Evolutionary conservation across 495 filamentous ascomycete genomes (phyloP).

Genomic region (Rostrohypoxylon terebratum): DNA sequence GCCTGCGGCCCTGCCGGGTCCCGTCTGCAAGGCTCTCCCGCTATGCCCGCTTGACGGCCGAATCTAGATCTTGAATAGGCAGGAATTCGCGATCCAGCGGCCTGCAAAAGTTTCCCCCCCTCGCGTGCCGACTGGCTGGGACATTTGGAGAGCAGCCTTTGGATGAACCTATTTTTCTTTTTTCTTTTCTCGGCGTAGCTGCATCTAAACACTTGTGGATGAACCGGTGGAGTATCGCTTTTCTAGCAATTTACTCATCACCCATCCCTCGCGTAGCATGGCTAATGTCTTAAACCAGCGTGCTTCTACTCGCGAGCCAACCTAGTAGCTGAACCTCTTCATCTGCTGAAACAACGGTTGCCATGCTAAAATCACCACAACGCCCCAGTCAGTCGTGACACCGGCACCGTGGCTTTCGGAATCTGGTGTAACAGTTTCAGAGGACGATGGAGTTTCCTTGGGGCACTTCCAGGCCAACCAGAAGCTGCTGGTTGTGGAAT

Average conservation of each 20-base stretch:
- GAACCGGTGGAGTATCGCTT: constrained; percentile 12
- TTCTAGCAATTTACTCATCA: not conserved
- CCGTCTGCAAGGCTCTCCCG: constrained; percentile 35
- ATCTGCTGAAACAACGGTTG: constrained; percentile 33
- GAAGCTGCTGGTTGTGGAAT: constrained; percentile 19
- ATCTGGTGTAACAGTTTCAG: constrained; percentile 43
- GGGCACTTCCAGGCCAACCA: constrained; percentile 8
- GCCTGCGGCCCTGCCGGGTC: constrained; percentile 39
- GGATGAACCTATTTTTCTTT: constrained; percentile 3
- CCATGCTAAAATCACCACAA: constrained; percentile 6
- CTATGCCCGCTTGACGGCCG: constrained; percentile 47
- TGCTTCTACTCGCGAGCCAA: constrained; percentile 20
- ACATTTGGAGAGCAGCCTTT: constrained; percentile 2
- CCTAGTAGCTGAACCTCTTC: constrained; percentile 1
- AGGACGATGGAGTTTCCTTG: constrained; percentile 26
- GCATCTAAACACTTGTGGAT: not conserved
- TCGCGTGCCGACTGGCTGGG: constrained; percentile 19
- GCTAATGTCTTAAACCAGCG: constrained; percentile 31
- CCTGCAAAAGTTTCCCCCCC: not conserved
- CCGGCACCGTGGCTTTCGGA: constrained; percentile 39
- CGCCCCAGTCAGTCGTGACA: constrained; percentile 11
- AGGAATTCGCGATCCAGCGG: constrained; percentile 46
- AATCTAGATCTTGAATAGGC: constrained; percentile 48
- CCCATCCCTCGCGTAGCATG: constrained; percentile 20
- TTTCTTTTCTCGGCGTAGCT: not conserved